A percentile compares a stretch with the other conserved stretches of the same genome.
Evolutionary conservation across 768 basidiomycete genomes (phyloP).

Genomic region (Termitomyces titanicus): DNA sequence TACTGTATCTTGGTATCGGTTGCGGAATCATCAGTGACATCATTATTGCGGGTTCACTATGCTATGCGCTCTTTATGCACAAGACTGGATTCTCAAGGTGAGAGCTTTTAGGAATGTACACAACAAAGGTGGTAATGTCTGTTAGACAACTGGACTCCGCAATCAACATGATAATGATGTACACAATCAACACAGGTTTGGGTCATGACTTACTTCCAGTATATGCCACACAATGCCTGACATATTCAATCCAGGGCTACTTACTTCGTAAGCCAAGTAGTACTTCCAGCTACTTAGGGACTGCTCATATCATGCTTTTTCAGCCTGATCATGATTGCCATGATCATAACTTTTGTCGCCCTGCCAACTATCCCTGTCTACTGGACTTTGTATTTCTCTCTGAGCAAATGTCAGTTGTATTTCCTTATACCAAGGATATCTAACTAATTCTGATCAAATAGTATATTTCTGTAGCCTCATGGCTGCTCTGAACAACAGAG

Average conservation of each 20-base stretch:
- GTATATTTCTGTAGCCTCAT: background rate
- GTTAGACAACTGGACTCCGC: constrained; percentile 21
- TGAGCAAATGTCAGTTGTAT: constrained; percentile 35
- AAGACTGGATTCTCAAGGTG: constrained; percentile 20
- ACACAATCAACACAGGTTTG: constrained; percentile 33
- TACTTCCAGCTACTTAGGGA: no score
- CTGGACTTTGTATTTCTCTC: constrained; percentile 35
- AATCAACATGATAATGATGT: constrained; percentile 27
- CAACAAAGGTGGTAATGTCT: background rate
- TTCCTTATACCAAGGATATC: background rate
- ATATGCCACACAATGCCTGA: background rate
- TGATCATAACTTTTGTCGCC: constrained; percentile 27
- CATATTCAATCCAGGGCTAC: constrained; percentile 1
- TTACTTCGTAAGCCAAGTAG: no score
- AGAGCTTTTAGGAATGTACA: background rate
- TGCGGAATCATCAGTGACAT: constrained; percentile 27
- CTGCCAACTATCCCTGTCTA: constrained; percentile 43
- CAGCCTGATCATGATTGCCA: constrained; percentile 24
- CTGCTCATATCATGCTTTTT: no score
- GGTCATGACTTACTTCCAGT: background rate
- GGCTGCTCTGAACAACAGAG: background rate
- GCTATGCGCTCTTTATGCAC: constrained; percentile 21
- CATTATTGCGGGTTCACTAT: constrained; percentile 27
- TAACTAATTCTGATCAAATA: background rate
- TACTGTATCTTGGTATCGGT: constrained; percentile 8